Percentiles rank a stretch among this genome's conserved stretches.
phyloP scores from a whole-genome alignment of 2,329 filamentous ascomycete species.

The Dryadomyces sulphureus region DNA sequence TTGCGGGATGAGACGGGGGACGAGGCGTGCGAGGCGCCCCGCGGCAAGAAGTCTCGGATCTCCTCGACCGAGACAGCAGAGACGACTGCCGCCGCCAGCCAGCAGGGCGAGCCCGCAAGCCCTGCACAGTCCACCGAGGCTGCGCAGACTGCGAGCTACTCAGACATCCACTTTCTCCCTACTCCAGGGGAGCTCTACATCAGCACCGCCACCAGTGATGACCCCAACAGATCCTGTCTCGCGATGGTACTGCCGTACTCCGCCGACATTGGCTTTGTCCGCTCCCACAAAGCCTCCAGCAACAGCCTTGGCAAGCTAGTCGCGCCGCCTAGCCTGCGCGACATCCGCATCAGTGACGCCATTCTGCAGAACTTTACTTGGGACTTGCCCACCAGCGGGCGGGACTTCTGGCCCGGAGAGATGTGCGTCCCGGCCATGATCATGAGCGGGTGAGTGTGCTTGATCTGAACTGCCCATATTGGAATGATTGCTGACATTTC shows the following conservation, averaged over 20 bases:
- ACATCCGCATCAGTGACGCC: not conserved
- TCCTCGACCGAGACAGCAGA: no score
- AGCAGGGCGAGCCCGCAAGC: no score
- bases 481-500: no score
- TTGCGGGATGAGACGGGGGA: no score
- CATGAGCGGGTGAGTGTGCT: not conserved
- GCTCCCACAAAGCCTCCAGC: not conserved
- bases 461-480: no score
- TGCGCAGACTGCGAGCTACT: no score
- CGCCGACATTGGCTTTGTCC: not conserved
- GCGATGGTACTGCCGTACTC: conserved; percentile 1
- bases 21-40: no score
- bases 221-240: not conserved
- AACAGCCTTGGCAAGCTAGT: not conserved
- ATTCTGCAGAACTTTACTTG: not conserved
- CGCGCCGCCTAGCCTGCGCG: not conserved
- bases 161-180: not conserved
- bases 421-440: not conserved
- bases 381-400: not conserved
- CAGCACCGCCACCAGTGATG: not conserved
- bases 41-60: no score
- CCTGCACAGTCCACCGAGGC: no score
- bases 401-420: not conserved
- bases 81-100: no score
- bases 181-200: not conserved